Evolutionary conservation across 352 stramenopile species (phyloP).

Genomic region (Phytophthora fragariaefolia): DNA sequence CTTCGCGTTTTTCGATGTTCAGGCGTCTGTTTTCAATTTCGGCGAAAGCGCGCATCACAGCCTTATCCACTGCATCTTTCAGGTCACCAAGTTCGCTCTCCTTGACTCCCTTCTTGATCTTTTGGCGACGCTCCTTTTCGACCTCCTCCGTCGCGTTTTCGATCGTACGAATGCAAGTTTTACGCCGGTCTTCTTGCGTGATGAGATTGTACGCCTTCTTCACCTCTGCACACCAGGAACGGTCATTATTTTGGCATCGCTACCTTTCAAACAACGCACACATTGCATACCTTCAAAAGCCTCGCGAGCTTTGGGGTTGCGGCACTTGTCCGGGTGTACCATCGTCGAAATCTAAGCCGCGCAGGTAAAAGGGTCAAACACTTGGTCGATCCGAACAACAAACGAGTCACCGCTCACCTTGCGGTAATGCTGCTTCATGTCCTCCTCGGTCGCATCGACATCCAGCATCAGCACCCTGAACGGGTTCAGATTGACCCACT

Average conservation of each 20-base stretch:
- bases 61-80: conserved; percentile 73
- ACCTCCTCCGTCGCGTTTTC: conserved; percentile 72
- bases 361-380: too few species aligned
- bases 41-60: conserved; percentile 82
- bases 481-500: conserved; percentile 92
- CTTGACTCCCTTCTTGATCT: conserved; percentile 87
- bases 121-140: conserved; percentile 72
- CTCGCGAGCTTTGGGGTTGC: conserved; percentile 73
- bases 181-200: conserved; percentile 85
- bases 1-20: conserved; percentile 82
- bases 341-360: conserved; percentile 75
- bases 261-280: not conserved
- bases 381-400: too few species aligned
- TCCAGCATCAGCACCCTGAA: conserved; percentile 91
- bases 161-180: conserved; percentile 81
- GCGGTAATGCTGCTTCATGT: conserved; percentile 92
- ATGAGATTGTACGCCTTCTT: conserved; percentile 89
- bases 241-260: not conserved
- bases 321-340: conserved; percentile 90
- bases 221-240: conserved; percentile 55
- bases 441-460: conserved; percentile 83
- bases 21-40: conserved; percentile 81
- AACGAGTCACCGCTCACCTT: conserved; percentile 52
- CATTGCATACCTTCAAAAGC: conserved; percentile 82
- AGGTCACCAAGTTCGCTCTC: conserved; percentile 70